These are phyloP conservation scores for Fraxinus americana DNA, from an alignment of 257 asterid genomes.

Conservation along the genomic window DNA sequence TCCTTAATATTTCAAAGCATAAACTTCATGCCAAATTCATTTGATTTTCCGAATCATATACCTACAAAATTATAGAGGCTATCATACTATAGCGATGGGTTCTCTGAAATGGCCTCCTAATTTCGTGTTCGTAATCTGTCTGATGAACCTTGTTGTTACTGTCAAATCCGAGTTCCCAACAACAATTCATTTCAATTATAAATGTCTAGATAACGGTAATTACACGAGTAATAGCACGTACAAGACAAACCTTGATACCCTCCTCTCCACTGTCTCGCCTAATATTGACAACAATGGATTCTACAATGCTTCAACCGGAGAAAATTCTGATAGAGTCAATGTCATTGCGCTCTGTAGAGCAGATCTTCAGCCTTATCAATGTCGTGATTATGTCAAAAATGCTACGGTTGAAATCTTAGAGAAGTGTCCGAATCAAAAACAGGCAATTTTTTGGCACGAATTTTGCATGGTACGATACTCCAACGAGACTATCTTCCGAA, in stretches of 20 bases:
- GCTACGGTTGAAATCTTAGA: background rate
- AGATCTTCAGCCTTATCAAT: background rate
- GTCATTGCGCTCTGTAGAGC: constrained; percentile 31
- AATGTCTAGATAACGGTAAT: background rate
- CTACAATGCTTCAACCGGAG: constrained; percentile 2
- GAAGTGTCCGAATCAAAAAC: constrained; percentile 1
- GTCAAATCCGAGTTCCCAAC: background rate
- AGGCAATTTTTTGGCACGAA: background rate
- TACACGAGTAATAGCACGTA: constrained; percentile 18
- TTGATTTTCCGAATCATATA: no score
- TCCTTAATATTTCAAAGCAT: no score
- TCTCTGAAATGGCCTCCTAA: background rate
- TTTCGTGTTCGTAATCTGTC: background rate
- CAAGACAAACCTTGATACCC: constrained; percentile 13
- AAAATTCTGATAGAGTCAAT: background rate
- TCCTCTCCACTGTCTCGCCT: background rate
- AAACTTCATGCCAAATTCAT: no score
- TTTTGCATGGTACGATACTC: constrained; percentile 4
- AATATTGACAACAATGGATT: background rate
- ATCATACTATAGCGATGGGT: background rate
- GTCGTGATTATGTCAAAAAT: background rate
- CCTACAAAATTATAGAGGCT: no score
- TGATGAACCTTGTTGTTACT: background rate
- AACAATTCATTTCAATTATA: background rate
- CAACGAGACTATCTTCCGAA: background rate